Percentiles rank a stretch among this genome's conserved stretches.
Conservation (phyloP, 2,329 filamentous ascomycete genomes). For the Neoscytalidium dimidiatum region DNA sequence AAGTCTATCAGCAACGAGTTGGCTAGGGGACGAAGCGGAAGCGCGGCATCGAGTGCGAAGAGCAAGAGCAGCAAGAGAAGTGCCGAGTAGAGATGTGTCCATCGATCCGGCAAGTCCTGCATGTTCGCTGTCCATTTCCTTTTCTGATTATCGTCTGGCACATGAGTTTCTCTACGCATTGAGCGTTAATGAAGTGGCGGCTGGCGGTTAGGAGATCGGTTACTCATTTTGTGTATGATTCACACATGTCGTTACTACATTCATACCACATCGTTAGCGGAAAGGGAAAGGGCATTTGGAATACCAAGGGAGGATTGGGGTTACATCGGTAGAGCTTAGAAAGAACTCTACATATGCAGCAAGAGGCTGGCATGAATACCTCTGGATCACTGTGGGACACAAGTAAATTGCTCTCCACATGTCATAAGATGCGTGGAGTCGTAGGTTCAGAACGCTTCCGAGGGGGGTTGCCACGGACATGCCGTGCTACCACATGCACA, state of each 20-base stretch:
- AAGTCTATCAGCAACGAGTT: slow-evolving; percentile 33
- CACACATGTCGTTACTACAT: background rate
- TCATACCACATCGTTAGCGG: slow-evolving; percentile 9
- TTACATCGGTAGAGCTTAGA: slow-evolving; percentile 3
- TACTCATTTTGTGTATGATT: background rate
- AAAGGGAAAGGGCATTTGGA: background rate
- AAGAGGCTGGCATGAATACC: background rate
- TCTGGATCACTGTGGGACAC: background rate
- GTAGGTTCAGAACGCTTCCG: background rate
- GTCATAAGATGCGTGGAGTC: background rate
- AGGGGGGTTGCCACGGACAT: background rate
- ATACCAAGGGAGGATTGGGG: background rate
- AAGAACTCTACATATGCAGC: background rate
- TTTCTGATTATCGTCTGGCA: background rate
- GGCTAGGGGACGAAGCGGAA: slow-evolving; percentile 25
- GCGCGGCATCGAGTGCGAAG: slow-evolving; percentile 19
- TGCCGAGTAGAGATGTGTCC: background rate
- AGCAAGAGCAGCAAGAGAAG: slow-evolving; percentile 14
- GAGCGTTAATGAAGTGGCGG: background rate
- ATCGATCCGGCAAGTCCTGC: background rate
- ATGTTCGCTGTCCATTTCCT: background rate
- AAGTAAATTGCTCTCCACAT: background rate
- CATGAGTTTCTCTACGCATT: background rate
- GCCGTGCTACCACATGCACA: background rate
- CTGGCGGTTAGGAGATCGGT: background rate